A percentile compares a stretch with the other conserved stretches of the same genome.
Conservation (phyloP, 2,329 filamentous ascomycete species). For the Hypomyces perniciosus region DNA sequence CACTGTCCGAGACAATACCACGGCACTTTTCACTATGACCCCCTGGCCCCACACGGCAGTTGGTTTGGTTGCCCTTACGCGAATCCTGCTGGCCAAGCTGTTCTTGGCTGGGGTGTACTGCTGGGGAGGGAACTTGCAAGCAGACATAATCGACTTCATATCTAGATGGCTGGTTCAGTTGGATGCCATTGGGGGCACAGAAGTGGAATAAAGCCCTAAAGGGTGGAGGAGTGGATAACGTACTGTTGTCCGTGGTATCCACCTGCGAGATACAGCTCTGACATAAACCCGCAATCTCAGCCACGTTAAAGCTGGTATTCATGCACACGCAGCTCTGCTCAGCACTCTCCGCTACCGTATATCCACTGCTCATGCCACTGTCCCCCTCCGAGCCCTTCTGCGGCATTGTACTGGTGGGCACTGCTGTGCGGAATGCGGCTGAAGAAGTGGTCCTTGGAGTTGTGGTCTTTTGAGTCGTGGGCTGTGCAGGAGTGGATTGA, state of each 20-base stretch:
- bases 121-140: conserved; percentile 28
- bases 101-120: conserved; percentile 28
- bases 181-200: background rate
- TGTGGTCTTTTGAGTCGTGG: background rate
- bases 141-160: conserved; percentile 30
- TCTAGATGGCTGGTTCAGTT: conserved; percentile 18
- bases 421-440: background rate
- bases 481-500: background rate
- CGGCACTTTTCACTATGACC: background rate
- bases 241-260: conserved; percentile 27
- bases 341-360: conserved; percentile 6
- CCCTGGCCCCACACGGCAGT: conserved; percentile 16
- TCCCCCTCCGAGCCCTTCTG: background rate
- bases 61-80: conserved; percentile 29
- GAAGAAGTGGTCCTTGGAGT: background rate
- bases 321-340: conserved; percentile 33
- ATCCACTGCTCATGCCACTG: conserved; percentile 11
- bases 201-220: background rate
- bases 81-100: conserved; percentile 26
- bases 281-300: conserved; percentile 32
- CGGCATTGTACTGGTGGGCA: background rate
- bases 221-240: conserved; percentile 12
- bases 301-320: conserved; percentile 36
- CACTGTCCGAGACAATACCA: background rate
- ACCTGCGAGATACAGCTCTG: conserved; percentile 32